These are phyloP conservation scores for Bauhinia variegata DNA, from an alignment of 306 rosid species.

Conservation along the genomic window DNA sequence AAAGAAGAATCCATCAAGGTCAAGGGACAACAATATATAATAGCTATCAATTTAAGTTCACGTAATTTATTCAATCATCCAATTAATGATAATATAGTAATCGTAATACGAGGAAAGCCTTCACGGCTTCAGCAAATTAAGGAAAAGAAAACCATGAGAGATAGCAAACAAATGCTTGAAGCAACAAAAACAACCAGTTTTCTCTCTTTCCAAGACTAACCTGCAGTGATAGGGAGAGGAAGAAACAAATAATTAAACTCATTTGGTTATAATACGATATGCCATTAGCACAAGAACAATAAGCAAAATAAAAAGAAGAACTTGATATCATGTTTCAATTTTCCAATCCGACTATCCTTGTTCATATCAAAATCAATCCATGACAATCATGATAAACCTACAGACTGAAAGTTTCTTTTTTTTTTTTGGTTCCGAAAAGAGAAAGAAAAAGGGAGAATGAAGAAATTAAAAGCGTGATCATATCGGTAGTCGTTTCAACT, in stretches of 20 bases:
- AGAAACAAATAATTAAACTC: too few species aligned
- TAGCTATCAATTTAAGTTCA: not conserved
- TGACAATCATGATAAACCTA: constrained; percentile 14
- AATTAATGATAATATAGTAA: not conserved
- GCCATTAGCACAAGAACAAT: not conserved
- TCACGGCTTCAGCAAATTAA: too few species aligned
- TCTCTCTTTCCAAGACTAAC: constrained; percentile 14
- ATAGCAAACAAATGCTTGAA: not conserved
- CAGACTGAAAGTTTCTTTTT: constrained; percentile 14
- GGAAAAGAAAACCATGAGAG: not conserved
- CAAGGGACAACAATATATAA: too few species aligned
- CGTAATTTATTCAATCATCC: not conserved
- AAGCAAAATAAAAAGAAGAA: not conserved
- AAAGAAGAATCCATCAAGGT: not conserved
- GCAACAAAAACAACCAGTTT: constrained; percentile 17
- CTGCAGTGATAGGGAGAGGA: too few species aligned
- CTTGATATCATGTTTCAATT: not conserved
- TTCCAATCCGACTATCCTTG: not conserved
- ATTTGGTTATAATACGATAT: not conserved
- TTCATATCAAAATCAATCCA: constrained; percentile 6
- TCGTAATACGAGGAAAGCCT: too few species aligned
- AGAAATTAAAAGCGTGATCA: not conserved
- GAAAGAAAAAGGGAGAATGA: too few species aligned
- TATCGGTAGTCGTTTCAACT: constrained; percentile 33
- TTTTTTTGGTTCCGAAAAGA: too few species aligned